Base-by-base conservation (phyloP, 371 early-diverging fungal genomes). In the Parasitella parasitica region DNA sequence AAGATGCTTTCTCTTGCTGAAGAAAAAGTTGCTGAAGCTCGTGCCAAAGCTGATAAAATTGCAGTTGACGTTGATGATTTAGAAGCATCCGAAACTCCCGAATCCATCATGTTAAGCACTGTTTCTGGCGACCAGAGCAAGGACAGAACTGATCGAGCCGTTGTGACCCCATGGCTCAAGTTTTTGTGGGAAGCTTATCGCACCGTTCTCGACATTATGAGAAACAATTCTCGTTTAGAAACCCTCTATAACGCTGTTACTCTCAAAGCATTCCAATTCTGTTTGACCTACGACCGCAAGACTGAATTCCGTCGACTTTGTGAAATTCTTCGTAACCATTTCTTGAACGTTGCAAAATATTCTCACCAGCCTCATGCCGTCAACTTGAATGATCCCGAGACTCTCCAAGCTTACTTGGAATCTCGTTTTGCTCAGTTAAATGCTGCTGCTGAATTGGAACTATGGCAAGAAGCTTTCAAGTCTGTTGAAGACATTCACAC, bases 101-200 rank as follows among this genome's bases (percentile, higher is more conserved):
- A 98, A 80, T 94, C 96, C 20, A 89, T 98, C 63, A 89, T 97
- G 67, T 79, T 96, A 63, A 91, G 93, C 77, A 92, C 96, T 62
- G 95, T 99, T 53, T 93, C 93, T 59, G 92, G 92, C 37, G 97
- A 97, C 62, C 95, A 93, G 75, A 88, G 74, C 79, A 95, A 95
- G 78, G 98, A 98, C 76, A 86, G 97, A 50, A 95, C 97, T 13
- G 97, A 97, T 73, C 92, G 98, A 59, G 95, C 94, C 57, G 92
- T 97, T 32, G 96, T 98, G 51, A 97, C 97, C 13, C 98, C 99
- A 36, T 97, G 97, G 95, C 86, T 99, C 64, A 94, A 94, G 78
- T 96, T 99, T 72, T 85, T 97, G 71, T 99, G 99, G 99, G 99
- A 99, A 81, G 91, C 93, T 16, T 98, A 97, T 83, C 88, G 99